These are phyloP conservation scores for Cercospora janseana DNA, from an alignment of 2,329 filamentous ascomycete genomes.

Conservation along the genomic window DNA sequence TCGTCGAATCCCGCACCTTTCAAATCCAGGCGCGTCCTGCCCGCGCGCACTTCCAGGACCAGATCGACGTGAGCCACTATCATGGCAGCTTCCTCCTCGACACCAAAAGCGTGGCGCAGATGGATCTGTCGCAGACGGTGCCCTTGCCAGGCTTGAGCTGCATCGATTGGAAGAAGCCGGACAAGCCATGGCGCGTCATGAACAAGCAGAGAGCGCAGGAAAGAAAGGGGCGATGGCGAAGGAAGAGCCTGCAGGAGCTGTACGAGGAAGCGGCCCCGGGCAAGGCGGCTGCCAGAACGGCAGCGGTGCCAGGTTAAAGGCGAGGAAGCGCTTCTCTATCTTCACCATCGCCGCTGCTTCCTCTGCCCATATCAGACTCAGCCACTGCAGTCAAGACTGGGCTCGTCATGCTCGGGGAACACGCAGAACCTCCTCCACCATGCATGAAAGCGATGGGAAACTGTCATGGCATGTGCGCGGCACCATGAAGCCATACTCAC, in stretches of 20 bases:
- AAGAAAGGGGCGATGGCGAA: conserved; percentile 28
- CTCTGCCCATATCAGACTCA: too few species aligned
- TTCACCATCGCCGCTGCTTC: too few species aligned
- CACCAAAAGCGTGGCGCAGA: conserved; percentile 32
- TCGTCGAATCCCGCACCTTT: conserved; percentile 38
- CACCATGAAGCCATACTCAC: too few species aligned
- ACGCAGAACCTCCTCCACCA: too few species aligned
- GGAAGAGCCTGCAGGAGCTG: conserved; percentile 37
- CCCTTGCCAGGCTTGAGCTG: conserved; percentile 45
- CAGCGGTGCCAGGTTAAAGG: conserved; percentile 15
- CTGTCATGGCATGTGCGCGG: too few species aligned
- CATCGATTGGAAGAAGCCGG: conserved; percentile 39
- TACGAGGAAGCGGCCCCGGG: conserved; percentile 23
- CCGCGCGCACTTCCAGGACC: conserved; percentile 43
- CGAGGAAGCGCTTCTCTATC: background rate
- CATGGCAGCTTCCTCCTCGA: conserved; percentile 35
- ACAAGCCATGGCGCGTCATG: conserved; percentile 38
- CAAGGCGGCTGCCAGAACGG: conserved; percentile 3
- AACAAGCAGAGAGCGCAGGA: conserved; percentile 32
- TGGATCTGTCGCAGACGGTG: conserved; percentile 42
- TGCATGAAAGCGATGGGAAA: too few species aligned
- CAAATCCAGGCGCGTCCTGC: conserved; percentile 43
- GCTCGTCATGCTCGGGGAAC: too few species aligned
- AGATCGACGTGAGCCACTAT: conserved; percentile 39
- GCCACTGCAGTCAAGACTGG: too few species aligned